Percentiles rank a stretch among this genome's conserved stretches.
phyloP scores from a whole-genome alignment of 192 early-diverging fungal species.

The Linnemannia exigua region DNA sequence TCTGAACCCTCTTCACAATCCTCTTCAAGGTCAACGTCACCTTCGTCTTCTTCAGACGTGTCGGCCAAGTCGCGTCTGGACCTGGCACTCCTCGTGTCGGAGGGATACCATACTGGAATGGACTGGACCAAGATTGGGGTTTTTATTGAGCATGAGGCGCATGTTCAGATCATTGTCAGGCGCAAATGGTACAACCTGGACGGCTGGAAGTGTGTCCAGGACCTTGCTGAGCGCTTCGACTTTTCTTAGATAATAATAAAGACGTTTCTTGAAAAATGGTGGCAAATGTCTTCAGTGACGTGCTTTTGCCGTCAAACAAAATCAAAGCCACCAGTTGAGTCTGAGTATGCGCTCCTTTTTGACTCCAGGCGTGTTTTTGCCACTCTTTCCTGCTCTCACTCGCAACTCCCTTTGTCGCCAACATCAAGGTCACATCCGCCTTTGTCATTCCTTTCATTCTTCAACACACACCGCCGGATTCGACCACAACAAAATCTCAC shows the following conservation, averaged over 20 bases:
- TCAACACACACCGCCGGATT: neutral
- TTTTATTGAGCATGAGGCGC: conserved; percentile 57
- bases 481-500: neutral
- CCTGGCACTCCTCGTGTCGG: conserved; percentile 34
- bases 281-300: no score
- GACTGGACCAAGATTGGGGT: conserved; percentile 64
- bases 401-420: neutral
- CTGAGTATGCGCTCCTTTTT: neutral
- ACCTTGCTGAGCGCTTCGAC: conserved; percentile 52
- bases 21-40: neutral
- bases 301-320: conserved; percentile 1
- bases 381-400: neutral
- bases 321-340: neutral
- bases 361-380: neutral
- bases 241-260: conserved; percentile 37
- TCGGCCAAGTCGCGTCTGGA: conserved; percentile 26
- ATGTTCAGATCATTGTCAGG: conserved; percentile 61
- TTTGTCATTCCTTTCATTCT: neutral
- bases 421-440: neutral
- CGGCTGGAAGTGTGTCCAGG: conserved; percentile 58
- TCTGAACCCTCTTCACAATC: neutral
- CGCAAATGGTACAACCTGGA: conserved; percentile 61
- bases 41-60: conserved; percentile 10
- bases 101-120: conserved; percentile 58
- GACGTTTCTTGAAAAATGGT: no score